phyloP scores from a whole-genome alignment of 768 basidiomycete species.

The Russula brevipes region DNA sequence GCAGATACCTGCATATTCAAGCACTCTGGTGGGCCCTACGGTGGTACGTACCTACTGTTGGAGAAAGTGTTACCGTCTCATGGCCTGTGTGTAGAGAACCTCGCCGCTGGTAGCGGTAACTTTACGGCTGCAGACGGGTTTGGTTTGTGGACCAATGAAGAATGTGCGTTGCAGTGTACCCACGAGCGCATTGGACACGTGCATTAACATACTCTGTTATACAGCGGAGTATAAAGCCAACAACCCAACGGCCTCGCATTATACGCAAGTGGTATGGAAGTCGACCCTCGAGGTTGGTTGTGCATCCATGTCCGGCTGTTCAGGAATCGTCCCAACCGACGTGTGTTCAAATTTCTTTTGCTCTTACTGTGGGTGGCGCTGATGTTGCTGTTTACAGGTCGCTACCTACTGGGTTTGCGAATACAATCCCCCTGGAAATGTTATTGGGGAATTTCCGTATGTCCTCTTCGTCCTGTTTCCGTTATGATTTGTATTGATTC shows the following conservation, averaged over 20 bases:
- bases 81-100: constrained; percentile 48
- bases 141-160: constrained; percentile 63
- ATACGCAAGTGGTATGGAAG: constrained; percentile 78
- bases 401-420: constrained; percentile 66
- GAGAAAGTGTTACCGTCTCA: not conserved
- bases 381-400: constrained; percentile 33
- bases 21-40: constrained; percentile 64
- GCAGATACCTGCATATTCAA: constrained; percentile 61
- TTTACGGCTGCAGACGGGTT: constrained; percentile 50
- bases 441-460: constrained; percentile 56
- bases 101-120: constrained; percentile 56
- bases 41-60: constrained; percentile 39
- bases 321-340: constrained; percentile 31
- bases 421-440: constrained; percentile 59
- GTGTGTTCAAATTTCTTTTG: constrained; percentile 34
- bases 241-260: constrained; percentile 59
- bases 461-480: constrained; percentile 29
- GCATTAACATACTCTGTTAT: not conserved
- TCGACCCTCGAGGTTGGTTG: constrained; percentile 58
- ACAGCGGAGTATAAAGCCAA: constrained; percentile 51
- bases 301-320: too few species aligned
- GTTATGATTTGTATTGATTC: not conserved
- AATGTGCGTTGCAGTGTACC: constrained; percentile 39
- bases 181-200: not conserved
- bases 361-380: not conserved